These are phyloP conservation scores for Nothomitra cinnamomea DNA, from an alignment of 2,329 filamentous ascomycete genomes.

Conservation along the genomic window DNA sequence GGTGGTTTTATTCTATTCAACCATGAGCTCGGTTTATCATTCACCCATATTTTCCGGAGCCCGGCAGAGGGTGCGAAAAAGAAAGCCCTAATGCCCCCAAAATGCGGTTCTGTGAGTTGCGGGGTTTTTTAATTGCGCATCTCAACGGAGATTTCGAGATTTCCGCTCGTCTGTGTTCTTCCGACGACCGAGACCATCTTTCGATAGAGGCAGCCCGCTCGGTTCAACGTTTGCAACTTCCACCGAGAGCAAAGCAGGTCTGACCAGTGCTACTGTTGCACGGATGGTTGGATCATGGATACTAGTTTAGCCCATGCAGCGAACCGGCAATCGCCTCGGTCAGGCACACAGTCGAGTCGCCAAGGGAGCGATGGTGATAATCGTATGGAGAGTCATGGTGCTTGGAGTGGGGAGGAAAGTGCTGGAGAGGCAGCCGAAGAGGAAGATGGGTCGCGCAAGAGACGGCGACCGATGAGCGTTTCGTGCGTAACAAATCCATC, in stretches of 20 bases:
- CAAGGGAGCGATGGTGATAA: conserved; percentile 6
- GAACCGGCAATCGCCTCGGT: not conserved
- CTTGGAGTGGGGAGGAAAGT: conserved; percentile 24
- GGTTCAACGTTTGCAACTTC: not conserved
- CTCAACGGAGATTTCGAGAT: not conserved
- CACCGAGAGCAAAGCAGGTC: not conserved
- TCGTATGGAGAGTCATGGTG: conserved; percentile 15
- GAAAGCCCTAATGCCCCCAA: no score
- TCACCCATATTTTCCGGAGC: not conserved
- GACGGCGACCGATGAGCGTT: conserved; percentile 33
- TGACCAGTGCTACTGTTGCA: not conserved
- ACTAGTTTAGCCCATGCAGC: not conserved
- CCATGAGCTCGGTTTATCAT: conserved; percentile 1
- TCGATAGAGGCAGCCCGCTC: not conserved
- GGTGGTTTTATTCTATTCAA: no score
- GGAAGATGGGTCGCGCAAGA: conserved; percentile 24
- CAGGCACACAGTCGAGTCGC: conserved; percentile 1
- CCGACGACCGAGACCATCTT: conserved; percentile 2
- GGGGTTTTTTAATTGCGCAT: not conserved
- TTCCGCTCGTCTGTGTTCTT: not conserved
- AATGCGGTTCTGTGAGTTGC: not conserved
- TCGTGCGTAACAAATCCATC: conserved; percentile 25
- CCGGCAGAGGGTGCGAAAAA: not conserved
- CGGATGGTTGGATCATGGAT: conserved; percentile 1
- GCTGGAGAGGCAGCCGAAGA: conserved; percentile 20